Percentiles rank a stretch among this genome's conserved stretches.
Evolutionary conservation across 768 basidiomycete genomes (phyloP).

Genomic region (Amanita inopinata): DNA sequence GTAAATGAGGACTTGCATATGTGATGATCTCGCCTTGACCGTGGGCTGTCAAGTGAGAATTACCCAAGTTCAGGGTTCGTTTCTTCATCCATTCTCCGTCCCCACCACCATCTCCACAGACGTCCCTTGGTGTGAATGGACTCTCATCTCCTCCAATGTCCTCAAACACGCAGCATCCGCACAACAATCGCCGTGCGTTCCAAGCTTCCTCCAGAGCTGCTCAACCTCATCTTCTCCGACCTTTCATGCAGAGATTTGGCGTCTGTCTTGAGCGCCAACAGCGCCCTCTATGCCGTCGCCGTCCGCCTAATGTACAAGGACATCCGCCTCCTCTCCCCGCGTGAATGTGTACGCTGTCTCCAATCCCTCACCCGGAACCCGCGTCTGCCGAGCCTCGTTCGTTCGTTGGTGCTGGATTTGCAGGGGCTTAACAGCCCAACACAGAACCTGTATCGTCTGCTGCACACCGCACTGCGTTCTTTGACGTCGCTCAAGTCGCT

Average conservation of each 20-base stretch:
- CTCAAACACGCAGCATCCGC: too few relatives aligned
- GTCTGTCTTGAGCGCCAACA: constrained; percentile 17
- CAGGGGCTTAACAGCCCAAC: constrained; percentile 26
- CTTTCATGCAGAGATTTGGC: constrained; percentile 16
- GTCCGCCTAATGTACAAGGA: constrained; percentile 22
- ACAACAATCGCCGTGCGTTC: neutral
- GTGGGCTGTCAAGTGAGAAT: too few relatives aligned
- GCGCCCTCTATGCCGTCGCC: constrained; percentile 20
- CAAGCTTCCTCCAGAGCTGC: constrained; percentile 23
- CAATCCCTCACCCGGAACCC: constrained; percentile 28
- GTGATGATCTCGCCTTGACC: too few relatives aligned
- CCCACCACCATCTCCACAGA: too few relatives aligned
- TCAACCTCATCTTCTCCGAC: constrained; percentile 20
- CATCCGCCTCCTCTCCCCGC: constrained; percentile 24
- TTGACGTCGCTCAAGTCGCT: constrained; percentile 32
- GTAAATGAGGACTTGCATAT: too few relatives aligned
- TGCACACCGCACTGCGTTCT: constrained; percentile 32
- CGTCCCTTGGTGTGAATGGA: too few relatives aligned
- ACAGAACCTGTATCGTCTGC: constrained; percentile 37
- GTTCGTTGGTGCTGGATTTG: constrained; percentile 37
- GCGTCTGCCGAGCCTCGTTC: constrained; percentile 30
- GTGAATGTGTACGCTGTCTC: constrained; percentile 26
- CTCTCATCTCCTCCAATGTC: too few relatives aligned
- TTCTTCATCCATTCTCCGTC: too few relatives aligned
- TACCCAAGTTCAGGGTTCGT: too few relatives aligned